Conservation (phyloP, 768 basidiomycete genomes). For the Coprinopsis cinerea region DNA sequence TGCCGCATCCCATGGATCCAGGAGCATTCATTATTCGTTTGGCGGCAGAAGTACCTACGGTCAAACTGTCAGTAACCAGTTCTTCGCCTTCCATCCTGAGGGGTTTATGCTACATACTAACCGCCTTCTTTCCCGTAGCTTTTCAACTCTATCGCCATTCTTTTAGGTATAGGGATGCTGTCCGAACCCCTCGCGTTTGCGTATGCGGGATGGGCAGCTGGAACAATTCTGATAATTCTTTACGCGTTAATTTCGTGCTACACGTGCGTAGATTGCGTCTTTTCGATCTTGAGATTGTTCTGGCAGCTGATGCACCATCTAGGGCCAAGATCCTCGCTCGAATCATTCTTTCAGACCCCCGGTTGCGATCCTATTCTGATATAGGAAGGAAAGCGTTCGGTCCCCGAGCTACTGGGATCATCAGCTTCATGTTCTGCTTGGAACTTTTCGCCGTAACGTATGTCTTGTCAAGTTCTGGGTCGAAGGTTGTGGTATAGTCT, state of each 20-base stretch:
- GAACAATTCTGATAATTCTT: constrained; percentile 64
- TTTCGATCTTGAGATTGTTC: background rate
- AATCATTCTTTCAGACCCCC: constrained; percentile 65
- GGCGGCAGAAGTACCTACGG: constrained; percentile 66
- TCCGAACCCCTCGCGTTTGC: constrained; percentile 89
- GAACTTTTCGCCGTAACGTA: constrained; percentile 83
- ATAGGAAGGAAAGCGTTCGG: constrained; percentile 90
- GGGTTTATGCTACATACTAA: no score
- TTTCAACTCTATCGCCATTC: constrained; percentile 84
- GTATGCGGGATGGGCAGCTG: constrained; percentile 83
- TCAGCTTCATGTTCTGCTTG: constrained; percentile 73
- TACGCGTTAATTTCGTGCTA: constrained; percentile 84
- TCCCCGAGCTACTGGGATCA: constrained; percentile 53
- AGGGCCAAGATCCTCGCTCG: constrained; percentile 85
- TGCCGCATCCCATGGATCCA: constrained; percentile 21
- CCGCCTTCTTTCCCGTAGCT: constrained; percentile 50
- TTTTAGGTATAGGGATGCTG: constrained; percentile 85
- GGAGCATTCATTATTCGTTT: constrained; percentile 26
- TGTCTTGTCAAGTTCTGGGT: constrained; percentile 12
- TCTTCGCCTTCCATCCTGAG: no score
- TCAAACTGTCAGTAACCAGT: constrained; percentile 57
- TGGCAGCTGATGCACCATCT: constrained; percentile 1
- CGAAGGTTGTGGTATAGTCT: background rate
- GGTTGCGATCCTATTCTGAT: constrained; percentile 79
- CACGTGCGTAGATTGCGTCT: constrained; percentile 51